phyloP scores from a whole-genome alignment of 164 flowering plant genomes.

The Macadamia tetraphylla region DNA sequence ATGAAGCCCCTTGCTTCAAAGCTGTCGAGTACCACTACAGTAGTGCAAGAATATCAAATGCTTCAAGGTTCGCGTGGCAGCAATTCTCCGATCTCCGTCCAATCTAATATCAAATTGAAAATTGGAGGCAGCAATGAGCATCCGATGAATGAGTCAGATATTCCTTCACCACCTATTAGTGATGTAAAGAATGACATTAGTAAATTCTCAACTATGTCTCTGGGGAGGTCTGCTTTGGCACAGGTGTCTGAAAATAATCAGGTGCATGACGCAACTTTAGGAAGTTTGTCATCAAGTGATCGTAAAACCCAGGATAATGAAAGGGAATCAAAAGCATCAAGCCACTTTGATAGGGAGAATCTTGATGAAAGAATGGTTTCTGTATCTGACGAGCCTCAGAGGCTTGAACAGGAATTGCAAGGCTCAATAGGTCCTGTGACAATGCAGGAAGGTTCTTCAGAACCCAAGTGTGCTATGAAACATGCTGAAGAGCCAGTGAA shows the following conservation, averaged over 20 bases:
- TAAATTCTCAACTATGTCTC: slow-evolving; percentile 11
- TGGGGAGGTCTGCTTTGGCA: slow-evolving; percentile 16
- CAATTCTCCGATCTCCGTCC: slow-evolving; percentile 16
- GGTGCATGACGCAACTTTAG: slow-evolving; percentile 11
- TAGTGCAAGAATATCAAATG: slow-evolving; percentile 19
- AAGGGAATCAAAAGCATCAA: slow-evolving; percentile 24
- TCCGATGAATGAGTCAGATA: slow-evolving; percentile 10
- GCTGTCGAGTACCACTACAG: slow-evolving; percentile 16
- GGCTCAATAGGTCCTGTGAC: slow-evolving; percentile 22
- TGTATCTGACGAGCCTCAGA: slow-evolving; percentile 20
- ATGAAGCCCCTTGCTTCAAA: slow-evolving; percentile 21
- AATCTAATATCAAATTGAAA: slow-evolving; percentile 24
- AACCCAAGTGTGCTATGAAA: slow-evolving; percentile 28
- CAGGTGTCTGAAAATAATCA: slow-evolving; percentile 24
- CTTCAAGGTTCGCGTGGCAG: slow-evolving; percentile 22
- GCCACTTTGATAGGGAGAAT: slow-evolving; percentile 16
- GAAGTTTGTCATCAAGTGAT: slow-evolving; percentile 22
- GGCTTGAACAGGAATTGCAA: slow-evolving; percentile 21
- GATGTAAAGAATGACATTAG: slow-evolving; percentile 26
- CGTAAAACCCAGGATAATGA: slow-evolving; percentile 23
- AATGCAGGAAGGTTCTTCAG: slow-evolving; percentile 30
- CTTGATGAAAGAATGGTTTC: slow-evolving; percentile 17
- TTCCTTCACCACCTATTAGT: slow-evolving; percentile 23
- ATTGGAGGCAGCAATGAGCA: slow-evolving; percentile 22
- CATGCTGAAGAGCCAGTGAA: slow-evolving; percentile 30